Evolutionary conservation across 23 red algal genomes (phyloP), one percentile per base, ranked within the genome.

Genomic region (Gracilariopsis chorda): DNA sequence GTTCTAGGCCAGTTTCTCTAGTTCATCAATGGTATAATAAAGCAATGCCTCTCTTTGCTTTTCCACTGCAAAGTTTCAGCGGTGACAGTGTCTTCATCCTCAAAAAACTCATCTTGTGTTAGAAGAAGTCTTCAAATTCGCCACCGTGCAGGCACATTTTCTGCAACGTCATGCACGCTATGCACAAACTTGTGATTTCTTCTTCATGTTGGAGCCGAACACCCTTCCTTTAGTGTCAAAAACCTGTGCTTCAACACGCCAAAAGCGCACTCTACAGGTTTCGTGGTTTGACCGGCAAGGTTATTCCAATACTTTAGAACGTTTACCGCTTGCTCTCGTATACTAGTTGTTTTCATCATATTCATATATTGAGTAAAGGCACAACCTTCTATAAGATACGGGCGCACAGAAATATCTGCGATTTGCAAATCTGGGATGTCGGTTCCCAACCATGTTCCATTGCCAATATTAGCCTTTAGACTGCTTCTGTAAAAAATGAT

Each of bases 131-230:
- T 5, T 10, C 43, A 32, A 23, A 1, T 5, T 23, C 72, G 20
- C 48, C 17, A 16, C 48, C 30, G 10, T 6, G 29, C 19, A 75
- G 52, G 36, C 65, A 57, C 62, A 88, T 70, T 24, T 73, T 88
- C 44, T 75, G 83, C 43, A 88, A 16, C 17, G 59, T 13, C 10
- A 75, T 24, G 4, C 49, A 77, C 25, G 83, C 8, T 14, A 72
- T 14, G 13, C 0, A 76, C 27, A 59, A 13, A 4, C 20, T 45
- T 13, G 46, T 25, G 42, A 74, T 88, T 19, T 70, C 82, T 24
- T 72, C 61, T 40, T 86, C 82, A 25, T 73, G 82, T 23, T n/a
- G n/a, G n/a, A n/a, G n/a, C n/a, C n/a, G n/a, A n/a, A n/a, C 67
- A 37, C 67, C 0, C 44, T 74, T 11, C 44, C 24, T 74, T 1